A percentile compares a stretch with the other conserved stretches of the same genome.
Conservation (phyloP, 805 yeast genomes). For the Metschnikowia hibisci region DNA sequence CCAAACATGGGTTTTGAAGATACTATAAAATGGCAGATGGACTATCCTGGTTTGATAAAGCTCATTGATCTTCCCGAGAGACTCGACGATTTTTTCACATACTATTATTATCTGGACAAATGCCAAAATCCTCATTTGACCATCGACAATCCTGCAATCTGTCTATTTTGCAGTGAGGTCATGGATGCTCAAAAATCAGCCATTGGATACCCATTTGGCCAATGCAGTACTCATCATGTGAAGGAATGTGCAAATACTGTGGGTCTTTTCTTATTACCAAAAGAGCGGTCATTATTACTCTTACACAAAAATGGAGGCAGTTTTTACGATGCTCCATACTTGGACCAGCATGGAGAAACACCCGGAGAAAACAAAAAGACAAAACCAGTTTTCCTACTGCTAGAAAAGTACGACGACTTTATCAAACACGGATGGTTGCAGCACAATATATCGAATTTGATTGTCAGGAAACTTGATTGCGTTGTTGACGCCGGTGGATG, state of each 20-base stretch:
- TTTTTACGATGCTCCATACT: slow-evolving; percentile 76
- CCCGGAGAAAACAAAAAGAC: slow-evolving; percentile 71
- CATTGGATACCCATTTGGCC: slow-evolving; percentile 58
- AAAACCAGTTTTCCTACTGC: slow-evolving; percentile 65
- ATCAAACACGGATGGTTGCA: slow-evolving; percentile 69
- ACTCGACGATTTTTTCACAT: slow-evolving; percentile 65
- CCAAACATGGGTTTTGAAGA: slow-evolving; percentile 7
- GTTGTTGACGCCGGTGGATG: slow-evolving; percentile 90
- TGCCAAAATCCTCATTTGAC: slow-evolving; percentile 34
- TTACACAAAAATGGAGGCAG: slow-evolving; percentile 77
- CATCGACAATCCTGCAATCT: slow-evolving; percentile 74
- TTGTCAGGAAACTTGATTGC: slow-evolving; percentile 77
- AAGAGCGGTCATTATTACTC: slow-evolving; percentile 59
- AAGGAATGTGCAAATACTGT: slow-evolving; percentile 58
- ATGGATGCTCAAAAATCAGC: slow-evolving; percentile 63
- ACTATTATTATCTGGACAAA: slow-evolving; percentile 45
- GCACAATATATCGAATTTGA: slow-evolving; percentile 70
- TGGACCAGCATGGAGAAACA: slow-evolving; percentile 82
- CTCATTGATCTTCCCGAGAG: slow-evolving; percentile 63
- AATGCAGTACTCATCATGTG: slow-evolving; percentile 69
- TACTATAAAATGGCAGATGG: slow-evolving; percentile 29
- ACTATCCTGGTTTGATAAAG: slow-evolving; percentile 63
- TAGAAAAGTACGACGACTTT: slow-evolving; percentile 60
- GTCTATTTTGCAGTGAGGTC: slow-evolving; percentile 74
- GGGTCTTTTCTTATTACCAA: slow-evolving; percentile 75